Evolutionary conservation across 352 stramenopile genomes (phyloP).

Genomic region (Blastocystis hominis): DNA sequence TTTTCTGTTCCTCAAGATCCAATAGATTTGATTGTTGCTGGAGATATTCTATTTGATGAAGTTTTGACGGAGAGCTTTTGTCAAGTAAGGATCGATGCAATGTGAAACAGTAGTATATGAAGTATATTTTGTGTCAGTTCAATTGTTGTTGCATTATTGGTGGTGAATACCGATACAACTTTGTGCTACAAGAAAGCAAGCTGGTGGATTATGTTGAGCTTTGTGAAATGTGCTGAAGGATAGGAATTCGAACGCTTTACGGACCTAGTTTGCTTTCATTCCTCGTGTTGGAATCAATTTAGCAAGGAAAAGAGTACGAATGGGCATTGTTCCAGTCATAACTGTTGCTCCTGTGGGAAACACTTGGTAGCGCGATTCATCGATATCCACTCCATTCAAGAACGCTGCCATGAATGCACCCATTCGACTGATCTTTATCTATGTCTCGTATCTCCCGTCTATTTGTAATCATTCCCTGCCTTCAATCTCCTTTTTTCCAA

Average conservation of each 20-base stretch:
- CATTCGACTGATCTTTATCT: background rate
- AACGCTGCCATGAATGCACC: background rate
- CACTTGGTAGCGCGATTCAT: background rate
- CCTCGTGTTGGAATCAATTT: background rate
- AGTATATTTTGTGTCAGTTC: background rate
- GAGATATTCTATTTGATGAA: conserved; percentile 51
- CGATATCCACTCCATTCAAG: background rate
- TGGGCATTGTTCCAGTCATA: background rate
- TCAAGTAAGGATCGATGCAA: background rate
- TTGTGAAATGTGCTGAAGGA: background rate
- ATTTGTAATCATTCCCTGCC: background rate
- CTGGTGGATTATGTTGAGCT: conserved; percentile 7
- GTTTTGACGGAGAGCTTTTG: conserved; percentile 20
- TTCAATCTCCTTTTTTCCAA: too few species aligned
- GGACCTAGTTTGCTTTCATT: conserved; percentile 33
- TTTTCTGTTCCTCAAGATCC: background rate
- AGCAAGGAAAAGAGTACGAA: background rate
- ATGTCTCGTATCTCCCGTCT: background rate
- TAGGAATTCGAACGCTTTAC: conserved; percentile 24
- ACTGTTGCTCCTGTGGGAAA: background rate
- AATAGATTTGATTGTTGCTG: conserved; percentile 24
- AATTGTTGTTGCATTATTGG: background rate
- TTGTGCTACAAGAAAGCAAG: background rate
- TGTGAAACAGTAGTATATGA: conserved; percentile 10
- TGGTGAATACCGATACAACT: conserved; percentile 27